Evolutionary conservation across 768 basidiomycete species (phyloP), one percentile per base, ranked within the genome.

Genomic region (Calocybe indica): DNA sequence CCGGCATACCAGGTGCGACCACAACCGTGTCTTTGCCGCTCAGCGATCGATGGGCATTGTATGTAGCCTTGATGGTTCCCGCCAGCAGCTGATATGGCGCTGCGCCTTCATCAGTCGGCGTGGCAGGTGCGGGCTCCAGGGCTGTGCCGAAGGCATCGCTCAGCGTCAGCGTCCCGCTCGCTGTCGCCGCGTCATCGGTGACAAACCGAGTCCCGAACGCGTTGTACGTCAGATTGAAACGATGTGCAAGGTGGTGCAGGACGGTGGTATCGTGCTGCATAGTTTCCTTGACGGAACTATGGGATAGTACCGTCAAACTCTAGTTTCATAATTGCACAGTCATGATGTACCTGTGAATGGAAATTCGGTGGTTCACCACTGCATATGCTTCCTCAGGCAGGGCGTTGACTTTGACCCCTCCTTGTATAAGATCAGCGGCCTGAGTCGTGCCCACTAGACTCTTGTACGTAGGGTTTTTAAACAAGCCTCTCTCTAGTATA

Each of bases 391-490:
- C 71, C 63, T 92, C 89, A 1, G 90, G 90, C 15, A 93, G 74
- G 28, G 88, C 88, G 55, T 92, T 92, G 28, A 73, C 72, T 63
- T 90, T 89, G 29, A 83, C 77, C 8, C 82, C 83, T 14, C 80
- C 81, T 14, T 71, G 66, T 31, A 82, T 73, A 8, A 92, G 59
- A 56, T 90, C 88, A 38, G 85, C 74, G 1, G 90, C 90, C 62
- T 89, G 86, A 1, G 89, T 90, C 3, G 86, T 90, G 32, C 79
- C 72, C 5, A 81, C 69, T 7, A 82, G 59, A 51, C 70, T 79
- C 46, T 69, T 72, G 51, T 70, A 66, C 5, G 52, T 22, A 0
- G 58, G 60, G 53, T 78, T 63, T 43, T 69, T 57, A 28, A 71
- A 65, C 22, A 79, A 59, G 34, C 70, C 58, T n/a, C 69, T 58